Base-by-base conservation (phyloP, 371 early-diverging fungal species). In the Caulochytrium protostelioides region DNA sequence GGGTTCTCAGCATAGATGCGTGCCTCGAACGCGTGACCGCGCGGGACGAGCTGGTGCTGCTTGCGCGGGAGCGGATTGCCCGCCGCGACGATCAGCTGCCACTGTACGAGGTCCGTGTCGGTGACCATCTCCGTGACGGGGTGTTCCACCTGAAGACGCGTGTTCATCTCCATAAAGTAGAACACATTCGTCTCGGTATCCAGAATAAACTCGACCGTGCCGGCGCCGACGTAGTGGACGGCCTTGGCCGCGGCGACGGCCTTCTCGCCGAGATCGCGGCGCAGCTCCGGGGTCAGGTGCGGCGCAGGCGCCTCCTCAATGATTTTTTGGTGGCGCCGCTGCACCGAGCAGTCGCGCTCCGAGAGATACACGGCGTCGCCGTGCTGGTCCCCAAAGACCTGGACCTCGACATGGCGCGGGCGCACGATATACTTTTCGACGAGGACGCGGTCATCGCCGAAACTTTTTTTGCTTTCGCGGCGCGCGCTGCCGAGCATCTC, bases 81-180 rank as follows among this genome's bases (percentile, higher is more conserved):
- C 18, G 83, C 62, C 17, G 90, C 86, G 14, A 85, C 82, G 41
- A 78, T 72, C 26, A 85, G 62, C 55, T 90, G 89, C 79, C 84
- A 80, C 33, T 77, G 79, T 2, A 91, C 92, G 33, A 97, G 57
- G 56, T 97, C 94, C 3, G 83, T 78, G 37, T 72, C 65, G 9
- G 86, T 85, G 19, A 91, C 72, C 80, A 86, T 79, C 55, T 97
- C 98, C 4, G 97, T 91, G 8, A 91, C 79, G 6, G 95, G 91
- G 55, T 95, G 98, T 55, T 95, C 95, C 6, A 97, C 87, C 54
- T 65, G 52, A 14, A 91, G 62, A 32, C 89, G 70, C 3, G 89
- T 85, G 58, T 87, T 87, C 83, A 91, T 87, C 61, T 95, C 95
- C 79, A 97, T 79, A 50, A 94, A 95, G 59, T 90, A 95, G 47